phyloP scores from a whole-genome alignment of 1,284 basidiomycete species.

The Apiotrichum mycotoxinovorans region DNA sequence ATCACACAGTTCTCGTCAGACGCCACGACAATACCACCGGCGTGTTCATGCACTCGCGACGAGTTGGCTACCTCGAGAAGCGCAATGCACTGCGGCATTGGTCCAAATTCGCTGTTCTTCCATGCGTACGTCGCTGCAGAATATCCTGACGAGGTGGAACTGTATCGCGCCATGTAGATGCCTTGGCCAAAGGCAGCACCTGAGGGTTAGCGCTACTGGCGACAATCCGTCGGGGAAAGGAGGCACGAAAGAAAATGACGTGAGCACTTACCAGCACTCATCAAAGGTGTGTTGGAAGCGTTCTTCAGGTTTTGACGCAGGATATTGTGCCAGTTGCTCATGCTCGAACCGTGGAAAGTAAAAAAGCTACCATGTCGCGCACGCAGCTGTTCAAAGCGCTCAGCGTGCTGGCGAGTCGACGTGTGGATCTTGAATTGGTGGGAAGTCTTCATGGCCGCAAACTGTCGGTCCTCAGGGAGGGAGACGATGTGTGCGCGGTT shows the following conservation, averaged over 20 bases:
- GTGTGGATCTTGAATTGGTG: conserved; percentile 16
- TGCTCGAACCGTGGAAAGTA: conserved; percentile 9
- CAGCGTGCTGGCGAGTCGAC: conserved; percentile 10
- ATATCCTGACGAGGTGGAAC: neutral
- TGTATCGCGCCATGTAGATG: conserved; percentile 2
- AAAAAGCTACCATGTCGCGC: conserved; percentile 7
- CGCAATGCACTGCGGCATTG: neutral
- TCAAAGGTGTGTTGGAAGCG: conserved; percentile 8
- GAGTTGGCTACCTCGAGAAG: conserved; percentile 15
- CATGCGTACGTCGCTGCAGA: neutral
- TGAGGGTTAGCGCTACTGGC: neutral
- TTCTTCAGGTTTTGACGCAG: conserved; percentile 16
- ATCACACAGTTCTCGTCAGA: conserved; percentile 14
- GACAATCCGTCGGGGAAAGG: too few species aligned
- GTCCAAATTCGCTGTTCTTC: neutral
- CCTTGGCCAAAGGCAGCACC: conserved; percentile 7
- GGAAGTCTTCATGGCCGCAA: conserved; percentile 2
- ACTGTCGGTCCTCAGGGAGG: neutral
- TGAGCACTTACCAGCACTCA: conserved; percentile 2
- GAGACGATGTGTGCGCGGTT: conserved; percentile 16
- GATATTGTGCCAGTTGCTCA: conserved; percentile 18
- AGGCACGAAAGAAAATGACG: too few species aligned
- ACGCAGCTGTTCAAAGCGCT: conserved; percentile 7
- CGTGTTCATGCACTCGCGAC: conserved; percentile 9
- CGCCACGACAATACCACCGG: conserved; percentile 3